Conservation (phyloP, 768 basidiomycete species). For the Russula virescens region DNA sequence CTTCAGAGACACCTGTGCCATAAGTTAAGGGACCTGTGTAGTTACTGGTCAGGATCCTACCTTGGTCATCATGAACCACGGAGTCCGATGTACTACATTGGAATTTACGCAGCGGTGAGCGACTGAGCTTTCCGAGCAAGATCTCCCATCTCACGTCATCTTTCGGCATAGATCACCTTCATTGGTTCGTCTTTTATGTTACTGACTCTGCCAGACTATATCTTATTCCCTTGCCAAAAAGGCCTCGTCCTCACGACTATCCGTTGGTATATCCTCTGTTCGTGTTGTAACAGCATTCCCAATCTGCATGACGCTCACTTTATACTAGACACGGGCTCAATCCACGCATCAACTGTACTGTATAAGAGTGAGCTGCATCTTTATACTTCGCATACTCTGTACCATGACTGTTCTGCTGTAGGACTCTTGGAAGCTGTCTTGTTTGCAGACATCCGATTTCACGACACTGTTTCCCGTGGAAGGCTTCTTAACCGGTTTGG, state of each 20-base stretch:
- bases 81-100: conserved; percentile 51
- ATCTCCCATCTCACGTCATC: not conserved
- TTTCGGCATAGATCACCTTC: conserved; percentile 3
- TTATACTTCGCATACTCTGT: not conserved
- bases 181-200: conserved; percentile 8
- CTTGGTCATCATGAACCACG: conserved; percentile 24
- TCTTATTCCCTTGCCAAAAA: conserved; percentile 21
- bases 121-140: not conserved
- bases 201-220: not conserved
- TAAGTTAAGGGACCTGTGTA: conserved; percentile 11
- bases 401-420: conserved; percentile 23
- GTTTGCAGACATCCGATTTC: conserved; percentile 87
- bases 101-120: conserved; percentile 62
- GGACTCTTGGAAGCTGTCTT: conserved; percentile 72
- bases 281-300: conserved; percentile 26
- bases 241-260: conserved; percentile 55
- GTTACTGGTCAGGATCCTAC: conserved; percentile 38
- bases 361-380: conserved; percentile 51
- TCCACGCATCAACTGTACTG: conserved; percentile 70
- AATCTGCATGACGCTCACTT: conserved; percentile 11
- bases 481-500: conserved; percentile 79
- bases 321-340: conserved; percentile 61
- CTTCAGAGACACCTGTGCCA: conserved; percentile 7
- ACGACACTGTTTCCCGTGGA: conserved; percentile 86
- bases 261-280: conserved; percentile 69